phyloP scores from a whole-genome alignment of 2,329 filamentous ascomycete species.

The Paraphaeosphaeria sporulosa region DNA sequence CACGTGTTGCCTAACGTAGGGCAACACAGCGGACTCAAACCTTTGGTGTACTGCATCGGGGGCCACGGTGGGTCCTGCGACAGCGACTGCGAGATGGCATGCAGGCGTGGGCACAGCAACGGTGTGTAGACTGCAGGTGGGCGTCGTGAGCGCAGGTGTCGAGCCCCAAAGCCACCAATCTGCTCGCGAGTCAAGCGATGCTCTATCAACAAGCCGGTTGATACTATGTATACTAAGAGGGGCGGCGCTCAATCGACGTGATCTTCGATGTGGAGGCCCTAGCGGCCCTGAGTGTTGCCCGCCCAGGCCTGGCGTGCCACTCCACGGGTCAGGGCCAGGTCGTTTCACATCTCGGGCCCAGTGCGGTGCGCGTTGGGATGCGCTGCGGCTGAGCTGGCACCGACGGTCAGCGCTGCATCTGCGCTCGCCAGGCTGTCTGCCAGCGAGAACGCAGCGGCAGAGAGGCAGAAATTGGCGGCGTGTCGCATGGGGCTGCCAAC shows the following conservation, averaged over 20 bases:
- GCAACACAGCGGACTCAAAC: no score
- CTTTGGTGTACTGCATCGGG: neutral
- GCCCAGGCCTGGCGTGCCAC: no score
- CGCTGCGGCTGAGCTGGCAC: neutral
- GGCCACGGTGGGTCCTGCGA: neutral
- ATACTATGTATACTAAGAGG: neutral
- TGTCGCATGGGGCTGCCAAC: neutral
- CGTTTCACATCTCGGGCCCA: constrained; percentile 25
- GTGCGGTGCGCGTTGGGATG: no score
- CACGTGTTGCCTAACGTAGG: no score
- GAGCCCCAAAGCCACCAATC: neutral
- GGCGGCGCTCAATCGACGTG: constrained; percentile 10
- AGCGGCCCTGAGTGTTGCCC: neutral
- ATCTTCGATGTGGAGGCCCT: constrained; percentile 14
- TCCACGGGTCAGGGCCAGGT: neutral
- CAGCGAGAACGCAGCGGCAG: no score
- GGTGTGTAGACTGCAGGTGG: neutral
- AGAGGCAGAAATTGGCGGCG: neutral
- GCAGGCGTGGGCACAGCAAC: neutral
- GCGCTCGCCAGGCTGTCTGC: neutral
- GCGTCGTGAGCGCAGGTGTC: neutral
- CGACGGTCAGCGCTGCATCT: constrained; percentile 6
- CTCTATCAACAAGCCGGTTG: neutral
- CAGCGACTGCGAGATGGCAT: neutral
- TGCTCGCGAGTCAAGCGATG: constrained; percentile 11